Evolutionary conservation across 805 yeast genomes (phyloP), one percentile per base, ranked within the genome.

Genomic region (Lachancea quebecensis): DNA sequence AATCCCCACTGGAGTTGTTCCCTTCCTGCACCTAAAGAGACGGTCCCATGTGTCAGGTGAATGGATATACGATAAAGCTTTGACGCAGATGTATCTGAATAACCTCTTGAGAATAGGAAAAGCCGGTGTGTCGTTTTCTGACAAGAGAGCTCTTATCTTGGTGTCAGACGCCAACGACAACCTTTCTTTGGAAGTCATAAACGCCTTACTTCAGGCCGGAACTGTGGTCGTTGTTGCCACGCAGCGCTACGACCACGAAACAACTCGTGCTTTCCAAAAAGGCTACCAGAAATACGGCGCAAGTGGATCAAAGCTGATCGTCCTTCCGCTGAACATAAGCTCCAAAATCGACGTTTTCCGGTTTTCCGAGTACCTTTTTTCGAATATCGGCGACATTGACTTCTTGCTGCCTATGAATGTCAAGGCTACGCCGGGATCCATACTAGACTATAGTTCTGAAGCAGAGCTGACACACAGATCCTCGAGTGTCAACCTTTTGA

Each of bases 111-210:
- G 95, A 45, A 74, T 89, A 50, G 87, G 96, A 67, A 96, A 96
- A 71, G 95, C 95, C 35, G 78, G 91, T 52, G 88, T 89, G 66
- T 96, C 96, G 62, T 89, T 96, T 95, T 87, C 96, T 52, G 85
- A 96, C 73, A 96, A 96, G 66, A 90, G 96, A 47, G 96, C 96
- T 60, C 79, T 89, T 62, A 88, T 89, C 95, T 74, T 85, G 59
- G 95, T 81, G 57, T 88, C 88, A 76, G 41, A 39, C 17, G 41
- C 46, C 11, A 31, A 45, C 10, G 35, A 44, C 25, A 16, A 16
- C 7, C 14, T 43, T 8, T 44, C 47, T 30, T 31, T 43, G 17
- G 46, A 47, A 29, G 45, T 51, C 52, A 73, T 86, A 57, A 86
- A 82, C 67, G 95, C 95, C 48, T 73, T 86, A 59, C 72, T 86